Base-by-base conservation (phyloP, 768 basidiomycete species). In the Chalciporus sphaerocephalus region DNA sequence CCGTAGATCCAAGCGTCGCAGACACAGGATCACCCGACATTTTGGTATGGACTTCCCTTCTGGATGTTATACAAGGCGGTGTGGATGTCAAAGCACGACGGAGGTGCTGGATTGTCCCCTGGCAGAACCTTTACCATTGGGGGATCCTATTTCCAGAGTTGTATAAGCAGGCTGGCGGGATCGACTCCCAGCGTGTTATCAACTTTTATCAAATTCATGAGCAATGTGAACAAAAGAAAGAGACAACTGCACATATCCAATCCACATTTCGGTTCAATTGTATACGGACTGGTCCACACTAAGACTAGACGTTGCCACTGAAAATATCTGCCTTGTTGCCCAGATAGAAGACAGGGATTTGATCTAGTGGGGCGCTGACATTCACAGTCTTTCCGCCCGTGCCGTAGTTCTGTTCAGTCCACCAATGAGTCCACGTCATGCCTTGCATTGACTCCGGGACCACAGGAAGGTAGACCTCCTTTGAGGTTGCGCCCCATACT, bases 341-440 rank as follows among this genome's bases (percentile, higher is more conserved):
- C 24, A 68, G 48, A 51, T 61, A 66, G 41, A 68, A 63, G 15
- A 70, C 64, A 2, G 65, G 69, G 13, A 70, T 69, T 38, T 65
- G 51, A 38, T 64, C 61, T 18, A 66, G 50, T 8, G 52, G 3
- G 16, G 25, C 47, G n/a, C 18, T 40, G 18, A 28, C 18, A 10
- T 46, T 48, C 12, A 37, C 22, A 2, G 6, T 39, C 27, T 27
- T 24, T 5, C 32, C 20, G 15, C 38, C 38, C 21, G 24, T 34
- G 48, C 63, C 64, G 42, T 64, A 60, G 27, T 60, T 46, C 37
- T 48, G 52, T 21, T 70, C 59, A 18, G 62, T 58, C 67, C 68
- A 69, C 69, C 64, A 69, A 40, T 65, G 64, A 9, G 51, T 69
- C 62, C 64, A 67, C 4, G 56, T 18, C 20, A 59, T 53, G 22